Conservation (phyloP, 1,139 yeast genomes). For the Diutina rugosa region DNA sequence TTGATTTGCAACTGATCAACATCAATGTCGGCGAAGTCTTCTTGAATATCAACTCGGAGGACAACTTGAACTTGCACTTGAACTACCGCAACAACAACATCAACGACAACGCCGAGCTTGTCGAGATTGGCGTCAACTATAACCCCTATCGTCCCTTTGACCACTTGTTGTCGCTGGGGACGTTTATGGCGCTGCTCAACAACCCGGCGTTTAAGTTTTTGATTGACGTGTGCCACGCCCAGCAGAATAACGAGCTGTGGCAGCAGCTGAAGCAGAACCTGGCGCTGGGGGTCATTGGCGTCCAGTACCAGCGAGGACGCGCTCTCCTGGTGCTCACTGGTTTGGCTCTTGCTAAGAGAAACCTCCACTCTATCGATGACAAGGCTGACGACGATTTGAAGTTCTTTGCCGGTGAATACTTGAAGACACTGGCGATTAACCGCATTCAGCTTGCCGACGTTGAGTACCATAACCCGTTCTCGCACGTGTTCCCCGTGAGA, state of each 20-base stretch:
- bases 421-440: constrained; percentile 23
- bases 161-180: constrained; percentile 23
- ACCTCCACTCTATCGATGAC: constrained; percentile 29
- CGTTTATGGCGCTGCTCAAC: constrained; percentile 22
- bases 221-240: constrained; percentile 20
- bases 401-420: constrained; percentile 18
- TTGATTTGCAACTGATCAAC: constrained; percentile 21
- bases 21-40: constrained; percentile 24
- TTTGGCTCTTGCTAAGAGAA: constrained; percentile 26
- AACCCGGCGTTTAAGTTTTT: constrained; percentile 29
- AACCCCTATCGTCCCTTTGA: constrained; percentile 35
- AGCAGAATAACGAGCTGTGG: constrained; percentile 29
- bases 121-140: constrained; percentile 28
- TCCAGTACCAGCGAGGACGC: constrained; percentile 14
- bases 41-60: constrained; percentile 27
- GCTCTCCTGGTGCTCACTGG: constrained; percentile 21
- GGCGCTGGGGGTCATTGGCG: constrained; percentile 32
- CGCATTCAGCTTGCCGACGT: constrained; percentile 14
- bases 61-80: constrained; percentile 23
- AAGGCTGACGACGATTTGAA: constrained; percentile 22
- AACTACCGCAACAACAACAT: constrained; percentile 31
- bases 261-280: constrained; percentile 20
- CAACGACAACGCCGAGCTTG: constrained; percentile 30
- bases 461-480: constrained; percentile 12
- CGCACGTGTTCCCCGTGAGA: constrained; percentile 15